phyloP scores from a whole-genome alignment of 116 monocot genomes.

The Cymodocea nodosa region DNA sequence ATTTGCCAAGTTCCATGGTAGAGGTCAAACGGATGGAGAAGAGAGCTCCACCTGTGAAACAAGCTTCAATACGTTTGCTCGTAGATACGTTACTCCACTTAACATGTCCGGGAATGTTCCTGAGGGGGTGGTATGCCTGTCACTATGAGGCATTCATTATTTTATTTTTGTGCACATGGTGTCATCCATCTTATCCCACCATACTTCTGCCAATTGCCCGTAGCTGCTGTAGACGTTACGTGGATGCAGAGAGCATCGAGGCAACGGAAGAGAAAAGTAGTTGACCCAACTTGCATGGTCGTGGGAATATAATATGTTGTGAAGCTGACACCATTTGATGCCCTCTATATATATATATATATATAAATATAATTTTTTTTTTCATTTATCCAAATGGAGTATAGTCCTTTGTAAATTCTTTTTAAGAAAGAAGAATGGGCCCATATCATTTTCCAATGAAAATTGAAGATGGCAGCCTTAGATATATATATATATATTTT shows the following conservation, averaged over 20 bases:
- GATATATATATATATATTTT: background rate
- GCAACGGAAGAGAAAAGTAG: background rate
- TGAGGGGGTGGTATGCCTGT: conserved; percentile 40
- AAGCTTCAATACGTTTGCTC: conserved; percentile 25
- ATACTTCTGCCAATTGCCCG: background rate
- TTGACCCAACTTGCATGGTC: background rate
- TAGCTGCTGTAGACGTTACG: background rate
- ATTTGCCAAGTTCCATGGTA: conserved; percentile 71
- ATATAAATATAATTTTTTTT: background rate
- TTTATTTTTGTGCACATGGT: conserved; percentile 14
- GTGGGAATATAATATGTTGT: background rate
- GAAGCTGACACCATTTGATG: conserved; percentile 7
- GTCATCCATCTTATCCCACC: conserved; percentile 1
- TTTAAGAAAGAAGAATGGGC: background rate
- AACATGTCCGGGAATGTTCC: conserved; percentile 33
- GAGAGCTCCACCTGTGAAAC: conserved; percentile 24
- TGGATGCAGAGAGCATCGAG: background rate
- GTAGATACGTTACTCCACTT: conserved; percentile 44
- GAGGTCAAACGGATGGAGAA: conserved; percentile 23
- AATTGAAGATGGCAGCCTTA: background rate
- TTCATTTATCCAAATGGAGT: background rate
- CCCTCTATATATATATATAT: background rate
- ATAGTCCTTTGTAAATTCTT: conserved; percentile 6
- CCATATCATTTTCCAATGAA: conserved; percentile 1
- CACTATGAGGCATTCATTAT: conserved; percentile 29